Base-by-base conservation (phyloP, 768 basidiomycete species). In the Tricholoma sp. region DNA sequence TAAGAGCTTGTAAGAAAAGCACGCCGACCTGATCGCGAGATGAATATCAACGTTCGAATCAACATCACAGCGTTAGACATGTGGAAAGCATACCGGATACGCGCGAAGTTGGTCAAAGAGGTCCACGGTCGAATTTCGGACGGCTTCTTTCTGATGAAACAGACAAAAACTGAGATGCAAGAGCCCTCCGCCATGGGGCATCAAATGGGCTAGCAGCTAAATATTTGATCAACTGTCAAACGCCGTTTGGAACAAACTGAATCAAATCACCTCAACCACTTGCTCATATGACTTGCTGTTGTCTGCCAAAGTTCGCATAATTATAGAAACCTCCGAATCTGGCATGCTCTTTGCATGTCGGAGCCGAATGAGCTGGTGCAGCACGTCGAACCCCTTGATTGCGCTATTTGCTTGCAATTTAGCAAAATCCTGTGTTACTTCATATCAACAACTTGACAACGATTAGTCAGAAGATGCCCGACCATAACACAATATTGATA, bases 111-210 rank as follows among this genome's bases (percentile, higher is more conserved):
- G 84, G 66, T 91, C 87, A 62, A 98, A 85, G 50, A 97, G 76
- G 57, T 93, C 89, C 31, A 98, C 83, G 0, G 92, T 89, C 14
- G 82, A 77, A 29, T 92, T 88, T 21, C 92, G 83, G 32, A 94
- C 82, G 6, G 75, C 64, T 61, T 92, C 84, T 50, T 82, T 79
- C 55, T 91, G 91, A 72, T 98, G 96, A 74, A 98, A 97, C 5
- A 98, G 75, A 9, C 91, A 89, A 68, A 97, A 94, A 32, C 88
- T 87, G 35, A 98, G 76, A 22, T 93, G 89, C 19, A 92, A 72
- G 14, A 98, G 77, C 1, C 97, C 96, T 34, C 92, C 91, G 5
- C 78, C 77, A 62, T 92, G 87, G 0, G 86, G 83, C 10, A 90
- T 84, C 31, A 90, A 71, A 52, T 81, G 78, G 1, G 94, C 82